Evolutionary conservation across 345 rosid species (phyloP).

Genomic region (Syzygium jambos): DNA sequence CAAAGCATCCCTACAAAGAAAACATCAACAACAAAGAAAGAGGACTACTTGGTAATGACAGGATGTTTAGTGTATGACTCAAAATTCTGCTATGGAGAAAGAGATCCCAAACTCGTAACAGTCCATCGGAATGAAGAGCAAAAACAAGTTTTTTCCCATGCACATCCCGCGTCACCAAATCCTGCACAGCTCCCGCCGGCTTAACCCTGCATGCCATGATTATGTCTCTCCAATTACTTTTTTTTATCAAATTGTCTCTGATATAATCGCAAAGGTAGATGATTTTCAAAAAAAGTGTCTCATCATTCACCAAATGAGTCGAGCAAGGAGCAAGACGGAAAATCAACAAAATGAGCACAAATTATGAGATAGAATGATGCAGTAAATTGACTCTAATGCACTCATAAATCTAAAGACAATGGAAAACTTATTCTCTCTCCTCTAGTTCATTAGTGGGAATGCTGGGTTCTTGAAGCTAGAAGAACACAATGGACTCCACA

Average conservation of each 20-base stretch:
- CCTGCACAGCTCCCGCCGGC: slow-evolving; percentile 51
- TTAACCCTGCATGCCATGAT: slow-evolving; percentile 47
- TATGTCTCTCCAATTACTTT: not conserved
- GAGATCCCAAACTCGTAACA: slow-evolving; percentile 72
- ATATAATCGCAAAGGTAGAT: not conserved
- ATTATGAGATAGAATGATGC: not conserved
- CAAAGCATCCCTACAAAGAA: not conserved
- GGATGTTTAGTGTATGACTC: slow-evolving; percentile 37
- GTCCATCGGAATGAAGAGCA: slow-evolving; percentile 70
- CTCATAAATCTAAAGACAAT: not conserved
- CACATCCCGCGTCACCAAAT: slow-evolving; percentile 44
- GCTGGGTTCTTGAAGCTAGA: not conserved
- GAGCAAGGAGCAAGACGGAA: not conserved
- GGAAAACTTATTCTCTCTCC: not conserved
- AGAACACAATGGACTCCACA: not conserved
- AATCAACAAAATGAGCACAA: not conserved
- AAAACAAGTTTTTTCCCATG: slow-evolving; percentile 34
- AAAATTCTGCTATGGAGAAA: slow-evolving; percentile 37
- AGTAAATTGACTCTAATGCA: not conserved
- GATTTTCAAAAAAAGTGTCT: not conserved
- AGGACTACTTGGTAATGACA: slow-evolving; percentile 49
- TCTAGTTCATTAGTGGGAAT: not conserved
- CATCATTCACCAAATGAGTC: not conserved
- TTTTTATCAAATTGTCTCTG: not conserved
- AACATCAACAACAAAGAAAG: not conserved